Evolutionary conservation across 306 rosid genomes (phyloP), one percentile per base, ranked within the genome.

Genomic region (Casuarina equisetifolia): DNA sequence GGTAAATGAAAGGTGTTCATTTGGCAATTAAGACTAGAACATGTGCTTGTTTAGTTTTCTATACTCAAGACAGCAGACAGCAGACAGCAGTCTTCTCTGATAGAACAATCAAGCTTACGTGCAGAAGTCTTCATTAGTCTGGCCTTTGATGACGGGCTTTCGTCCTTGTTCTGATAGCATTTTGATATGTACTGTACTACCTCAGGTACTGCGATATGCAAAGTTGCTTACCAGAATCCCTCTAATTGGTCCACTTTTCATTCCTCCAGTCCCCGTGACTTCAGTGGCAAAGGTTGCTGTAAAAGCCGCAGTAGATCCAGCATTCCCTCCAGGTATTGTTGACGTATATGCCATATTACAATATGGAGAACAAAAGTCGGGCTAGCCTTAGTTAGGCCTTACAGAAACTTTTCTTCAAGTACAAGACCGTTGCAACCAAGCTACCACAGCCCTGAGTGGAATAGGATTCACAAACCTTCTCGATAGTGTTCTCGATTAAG

Each of bases 261-360:
- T 17, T 19, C 39, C 55, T 45, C 73, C 73, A 45, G 73, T 69
- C 73, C 44, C 44, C 16, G 73, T 69, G 54, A 69, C 9, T 9
- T 69, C 53, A 40, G 53, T 69, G 36, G 73, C 55, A 69, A 20
- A 8, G 55, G 73, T 69, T 69, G 73, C 73, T 69, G 73, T 45
- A 12, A 69, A 35, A 45, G 73, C 73, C 45, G 73, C 73, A 45
- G 44, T 45, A 45, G 73, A 69, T 69, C 73, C 73, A 69, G 25
- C 55, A 69, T 6, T 45, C 9, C 73, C 40, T 45, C 51, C 53
- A 9, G 73, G 40, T 5, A 45, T 19, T 45, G 17, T 45, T 69
- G 73, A 69, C 9, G 73, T 69, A 20, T 69, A 45, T 11, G 50
- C 32, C 7, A 69, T 45, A 7, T n/a, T 38, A 36, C 19, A 66